Base-by-base conservation (phyloP, 352 stramenopile species). In the Halophytophthora batemanensis region DNA sequence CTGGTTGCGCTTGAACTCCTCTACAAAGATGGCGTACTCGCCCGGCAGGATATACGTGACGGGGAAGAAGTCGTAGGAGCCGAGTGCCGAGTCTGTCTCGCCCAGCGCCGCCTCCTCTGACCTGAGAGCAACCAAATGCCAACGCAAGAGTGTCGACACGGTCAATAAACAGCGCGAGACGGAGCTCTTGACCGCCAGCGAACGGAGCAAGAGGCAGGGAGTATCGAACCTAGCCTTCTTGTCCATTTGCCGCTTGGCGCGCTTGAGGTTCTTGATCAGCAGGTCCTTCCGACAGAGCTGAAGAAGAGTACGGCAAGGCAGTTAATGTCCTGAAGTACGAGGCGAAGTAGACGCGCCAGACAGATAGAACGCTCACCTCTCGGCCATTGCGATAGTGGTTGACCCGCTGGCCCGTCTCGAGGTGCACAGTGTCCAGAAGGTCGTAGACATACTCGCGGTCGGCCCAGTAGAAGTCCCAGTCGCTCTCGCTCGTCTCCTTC, bases 211-310 rank as follows among this genome's bases (percentile, higher is more conserved):
- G 2, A 25, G 19, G 2, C 18, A 36, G 38, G 19, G 13, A 28
- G 2, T 11, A 10, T 29, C 56, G 11, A 59, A 89, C 76, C 77
- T 90, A 39, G 71, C 54, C 52, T 85, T 87, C 74, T 90, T 90
- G 50, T 93, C 81, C 58, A 86, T 85, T 60, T 84, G 75, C 29
- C 82, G 71, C 50, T 87, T 91, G 31, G 71, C 73, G 14, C 89
- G 81, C 65, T 98, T 98, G 36, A 98, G 71, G 63, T 98, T 98
- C 66, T 98, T 98, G 53, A 97, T 96, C 54, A 98, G 77, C 2
- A 97, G 68, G 56, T 98, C 92, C 57, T 98, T 98, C 6, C 93
- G 71, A 47, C 88, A 97, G 13, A 98, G 58, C 72, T 93, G 11
- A 19, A 58, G n/a, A 12, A 41, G 15, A 44, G 12, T 29, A 51